These are phyloP conservation scores for Ustanciosporium gigantosporum DNA, from an alignment of 1,284 basidiomycete species.

Conservation along the genomic window DNA sequence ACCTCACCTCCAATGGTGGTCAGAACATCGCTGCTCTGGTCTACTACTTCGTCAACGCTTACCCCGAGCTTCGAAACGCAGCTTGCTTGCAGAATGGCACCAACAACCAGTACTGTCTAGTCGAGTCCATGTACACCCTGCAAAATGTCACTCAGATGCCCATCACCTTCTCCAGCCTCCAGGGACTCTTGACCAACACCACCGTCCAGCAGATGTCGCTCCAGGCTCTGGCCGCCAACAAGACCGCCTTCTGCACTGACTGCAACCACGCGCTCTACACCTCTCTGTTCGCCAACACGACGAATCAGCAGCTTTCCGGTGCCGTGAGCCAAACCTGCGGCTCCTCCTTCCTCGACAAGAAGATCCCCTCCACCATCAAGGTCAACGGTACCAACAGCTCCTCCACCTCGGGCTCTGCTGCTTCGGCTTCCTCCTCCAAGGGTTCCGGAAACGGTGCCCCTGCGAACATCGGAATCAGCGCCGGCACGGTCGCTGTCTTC, in stretches of 20 bases:
- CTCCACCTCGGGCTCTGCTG: not conserved
- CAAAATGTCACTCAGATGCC: slow-evolving; percentile 18
- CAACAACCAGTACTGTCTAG: slow-evolving; percentile 7
- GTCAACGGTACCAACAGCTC: slow-evolving; percentile 20
- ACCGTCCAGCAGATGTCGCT: slow-evolving; percentile 7
- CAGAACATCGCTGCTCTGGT: slow-evolving; percentile 21
- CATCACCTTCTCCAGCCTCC: slow-evolving; percentile 9
- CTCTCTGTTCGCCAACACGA: slow-evolving; percentile 14
- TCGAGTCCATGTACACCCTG: slow-evolving; percentile 14
- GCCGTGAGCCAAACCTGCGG: slow-evolving; percentile 18
- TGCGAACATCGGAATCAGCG: slow-evolving; percentile 1
- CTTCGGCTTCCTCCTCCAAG: not conserved
- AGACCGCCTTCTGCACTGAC: slow-evolving; percentile 34
- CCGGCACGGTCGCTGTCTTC: slow-evolving; percentile 2
- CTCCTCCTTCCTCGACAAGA: slow-evolving; percentile 15
- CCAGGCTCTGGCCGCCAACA: slow-evolving; percentile 11
- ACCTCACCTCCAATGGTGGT: slow-evolving; percentile 6
- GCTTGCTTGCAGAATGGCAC: slow-evolving; percentile 14
- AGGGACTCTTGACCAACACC: slow-evolving; percentile 10
- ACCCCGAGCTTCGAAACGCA: slow-evolving; percentile 16
- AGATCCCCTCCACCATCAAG: slow-evolving; percentile 20
- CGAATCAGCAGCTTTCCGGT: slow-evolving; percentile 8
- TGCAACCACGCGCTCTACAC: slow-evolving; percentile 34
- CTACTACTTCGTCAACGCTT: slow-evolving; percentile 28
- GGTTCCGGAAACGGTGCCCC: slow-evolving; percentile 1